phyloP scores from a whole-genome alignment of 768 basidiomycete species.

The Phlebiopsis gigantea region DNA sequence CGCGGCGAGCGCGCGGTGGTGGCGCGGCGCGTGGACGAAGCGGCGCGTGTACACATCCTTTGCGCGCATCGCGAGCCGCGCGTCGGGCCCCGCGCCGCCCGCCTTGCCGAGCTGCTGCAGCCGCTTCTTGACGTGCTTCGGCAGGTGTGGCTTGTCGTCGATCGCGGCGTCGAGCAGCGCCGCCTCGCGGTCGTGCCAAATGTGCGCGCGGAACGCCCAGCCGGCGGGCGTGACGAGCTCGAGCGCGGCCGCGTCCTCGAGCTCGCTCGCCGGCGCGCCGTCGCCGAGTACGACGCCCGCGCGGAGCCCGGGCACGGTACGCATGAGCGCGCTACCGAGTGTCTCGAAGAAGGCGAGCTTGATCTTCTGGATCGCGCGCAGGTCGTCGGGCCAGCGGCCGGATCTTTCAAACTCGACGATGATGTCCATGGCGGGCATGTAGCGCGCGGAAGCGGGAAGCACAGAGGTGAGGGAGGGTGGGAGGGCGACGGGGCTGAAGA shows the following conservation, averaged over 20 bases:
- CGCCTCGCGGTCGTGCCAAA: conserved; percentile 86
- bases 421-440: conserved; percentile 65
- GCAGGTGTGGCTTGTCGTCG: conserved; percentile 34
- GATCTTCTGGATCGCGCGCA: conserved; percentile 87
- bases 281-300: conserved; percentile 58
- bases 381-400: conserved; percentile 82
- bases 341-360: conserved; percentile 90
- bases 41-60: conserved; percentile 57
- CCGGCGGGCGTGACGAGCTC: conserved; percentile 79
- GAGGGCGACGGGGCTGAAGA: conserved; percentile 76
- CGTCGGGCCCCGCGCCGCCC: conserved; percentile 18
- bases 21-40: conserved; percentile 76
- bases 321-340: conserved; percentile 63
- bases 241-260: conserved; percentile 64
- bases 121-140: conserved; percentile 18
- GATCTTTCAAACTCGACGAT: conserved; percentile 91
- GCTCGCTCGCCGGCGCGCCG: conserved; percentile 40
- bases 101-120: not conserved
- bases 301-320: conserved; percentile 40
- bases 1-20: conserved; percentile 78
- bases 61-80: conserved; percentile 49
- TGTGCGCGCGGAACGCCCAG: conserved; percentile 79
- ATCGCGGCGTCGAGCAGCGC: conserved; percentile 70
- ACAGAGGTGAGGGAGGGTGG: conserved; percentile 44
- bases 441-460: conserved; percentile 57